Conservation (phyloP, 1,139 yeast species). For the Pichiaceae sp. region DNA sequence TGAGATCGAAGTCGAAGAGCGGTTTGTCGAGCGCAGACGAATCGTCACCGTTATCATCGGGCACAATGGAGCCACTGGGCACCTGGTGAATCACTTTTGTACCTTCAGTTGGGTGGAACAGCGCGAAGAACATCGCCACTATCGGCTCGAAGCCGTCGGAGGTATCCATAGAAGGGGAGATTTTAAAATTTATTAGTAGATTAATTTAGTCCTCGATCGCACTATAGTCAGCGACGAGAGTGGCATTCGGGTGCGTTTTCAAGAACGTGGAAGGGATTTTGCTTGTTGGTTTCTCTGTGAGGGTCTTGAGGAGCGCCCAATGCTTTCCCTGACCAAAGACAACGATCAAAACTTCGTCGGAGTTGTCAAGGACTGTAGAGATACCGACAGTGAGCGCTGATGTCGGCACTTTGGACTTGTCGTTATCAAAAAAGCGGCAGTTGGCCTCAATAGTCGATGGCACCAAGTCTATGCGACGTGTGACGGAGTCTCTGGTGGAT, state of each 20-base stretch:
- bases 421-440: constrained; percentile 45
- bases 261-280: constrained; percentile 39
- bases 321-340: constrained; percentile 39
- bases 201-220: too few relatives aligned
- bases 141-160: constrained; percentile 69
- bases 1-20: constrained; percentile 72
- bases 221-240: constrained; percentile 33
- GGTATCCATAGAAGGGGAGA: constrained; percentile 15
- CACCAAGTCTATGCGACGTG: constrained; percentile 44
- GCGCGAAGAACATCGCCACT: constrained; percentile 78
- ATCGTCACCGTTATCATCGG: constrained; percentile 25
- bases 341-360: constrained; percentile 43
- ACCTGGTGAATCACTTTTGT: constrained; percentile 91
- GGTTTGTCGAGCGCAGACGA: constrained; percentile 31
- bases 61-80: constrained; percentile 54
- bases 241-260: constrained; percentile 37
- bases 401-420: constrained; percentile 41
- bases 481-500: constrained; percentile 36
- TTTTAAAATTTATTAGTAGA: too few relatives aligned
- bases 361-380: constrained; percentile 51
- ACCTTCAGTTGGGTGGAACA: constrained; percentile 93
- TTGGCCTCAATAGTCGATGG: constrained; percentile 49
- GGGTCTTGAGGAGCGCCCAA: constrained; percentile 37
- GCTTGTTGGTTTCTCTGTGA: constrained; percentile 31
- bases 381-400: constrained; percentile 53